A percentile compares a stretch with the other conserved stretches of the same genome.
Evolutionary conservation across 768 basidiomycete species (phyloP).

Genomic region (Tephrocybe sp.): DNA sequence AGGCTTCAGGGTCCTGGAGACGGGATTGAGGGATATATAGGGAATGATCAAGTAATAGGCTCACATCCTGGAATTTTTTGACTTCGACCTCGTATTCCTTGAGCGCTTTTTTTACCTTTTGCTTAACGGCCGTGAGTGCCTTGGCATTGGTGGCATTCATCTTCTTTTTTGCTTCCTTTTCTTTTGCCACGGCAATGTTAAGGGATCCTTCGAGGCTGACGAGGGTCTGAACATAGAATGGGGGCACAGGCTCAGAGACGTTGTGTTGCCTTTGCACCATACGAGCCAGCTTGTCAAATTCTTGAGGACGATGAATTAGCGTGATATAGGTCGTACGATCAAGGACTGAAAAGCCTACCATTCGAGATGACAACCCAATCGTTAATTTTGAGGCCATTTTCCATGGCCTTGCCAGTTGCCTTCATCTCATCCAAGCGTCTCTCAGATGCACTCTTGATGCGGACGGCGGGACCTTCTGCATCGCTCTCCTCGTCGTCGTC

Average conservation of each 20-base stretch:
- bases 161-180: slow-evolving; percentile 94
- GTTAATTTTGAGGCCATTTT: slow-evolving; percentile 93
- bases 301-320: slow-evolving; percentile 36
- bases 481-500: slow-evolving; percentile 45
- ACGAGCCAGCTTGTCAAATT: slow-evolving; percentile 93
- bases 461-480: slow-evolving; percentile 68
- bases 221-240: slow-evolving; percentile 78
- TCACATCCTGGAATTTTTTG: slow-evolving; percentile 74
- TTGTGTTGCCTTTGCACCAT: slow-evolving; percentile 88
- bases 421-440: slow-evolving; percentile 96
- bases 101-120: slow-evolving; percentile 87
- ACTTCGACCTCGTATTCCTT: slow-evolving; percentile 88
- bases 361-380: slow-evolving; percentile 93
- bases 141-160: slow-evolving; percentile 94
- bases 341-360: slow-evolving; percentile 42
- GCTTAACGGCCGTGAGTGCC: slow-evolving; percentile 95
- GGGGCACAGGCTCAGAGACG: slow-evolving; percentile 80
- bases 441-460: slow-evolving; percentile 86
- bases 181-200: slow-evolving; percentile 70
- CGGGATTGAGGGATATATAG: not conserved
- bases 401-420: slow-evolving; percentile 83
- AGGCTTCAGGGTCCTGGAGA: slow-evolving; percentile 83
- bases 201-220: slow-evolving; percentile 73
- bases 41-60: slow-evolving; percentile 16
- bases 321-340: slow-evolving; percentile 20